Base-by-base conservation (phyloP, 768 basidiomycete species). In the Lactarius psammicola region DNA sequence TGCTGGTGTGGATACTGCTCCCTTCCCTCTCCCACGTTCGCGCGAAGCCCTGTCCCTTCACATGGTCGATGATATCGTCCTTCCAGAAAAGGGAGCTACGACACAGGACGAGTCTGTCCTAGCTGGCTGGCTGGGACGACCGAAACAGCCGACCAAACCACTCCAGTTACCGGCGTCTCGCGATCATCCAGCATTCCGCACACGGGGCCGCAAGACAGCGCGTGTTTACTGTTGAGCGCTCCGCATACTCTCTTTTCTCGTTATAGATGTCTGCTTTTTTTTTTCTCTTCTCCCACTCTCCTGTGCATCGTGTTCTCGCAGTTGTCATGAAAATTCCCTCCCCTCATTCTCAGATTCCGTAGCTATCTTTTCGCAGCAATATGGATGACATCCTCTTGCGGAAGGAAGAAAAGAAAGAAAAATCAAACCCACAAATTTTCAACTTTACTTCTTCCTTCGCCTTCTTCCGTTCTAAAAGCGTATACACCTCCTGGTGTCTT, bases 131-230 rank as follows among this genome's bases (percentile, higher is more conserved):
- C 40, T 70, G 20, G 60, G 63, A n/a, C 56, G 57, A 10, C 23
- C 62, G 9, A 66, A 66, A 28, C 40, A 54, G 17, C 57, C 51
- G 1, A 20, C 26, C 6, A 63, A 49, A 30, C 62, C 56, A 38
- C 59, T 38, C 31, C 56, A 58, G 26, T 56, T 53, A 9, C 60
- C 40, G 4, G 66, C 60, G 44, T 60, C 38, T 7, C 70, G 69
- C 34, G 72, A 74, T 13, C 75, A 75, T 59, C 77, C 77, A 33
- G 79, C 79, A 38, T 79, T 74, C 75, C 78, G 73, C 67, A 68
- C 78, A 44, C 80, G 81, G 61, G 82, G 81, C 11, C 79, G 82
- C 62, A 78, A 76, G 71, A 64, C 75, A 28, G 76, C 77, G n/a
- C 78, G 81, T 26, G 68, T 64, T 3, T 57, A 73, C 63, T 71